Base-by-base conservation (phyloP, 1,284 basidiomycete genomes). In the Clitocybe nebularis region DNA sequence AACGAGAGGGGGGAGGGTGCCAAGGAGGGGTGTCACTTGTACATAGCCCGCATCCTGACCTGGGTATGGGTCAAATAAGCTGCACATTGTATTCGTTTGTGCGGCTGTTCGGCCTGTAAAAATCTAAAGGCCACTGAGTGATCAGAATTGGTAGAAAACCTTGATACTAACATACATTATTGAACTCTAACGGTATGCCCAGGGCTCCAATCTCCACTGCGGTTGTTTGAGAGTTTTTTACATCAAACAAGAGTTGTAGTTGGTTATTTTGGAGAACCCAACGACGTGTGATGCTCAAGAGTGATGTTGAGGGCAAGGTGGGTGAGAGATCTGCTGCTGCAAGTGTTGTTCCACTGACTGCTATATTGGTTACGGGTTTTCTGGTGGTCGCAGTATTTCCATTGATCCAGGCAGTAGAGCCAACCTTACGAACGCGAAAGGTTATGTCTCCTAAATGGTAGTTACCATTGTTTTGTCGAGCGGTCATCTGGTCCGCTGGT, bases 391-490 rank as follows among this genome's bases (percentile, higher is more conserved):
- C 64, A 2, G 73, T 66, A 52, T 79, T 75, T 9, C 71, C 74
- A 33, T 52, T 67, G 22, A 66, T 58, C 77, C 76, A 79, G 10
- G 66, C 46, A 3, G 66, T 64, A 13, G 69, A 60, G 16, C 74
- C 75, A 5, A 66, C 68, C 23, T 60, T 57, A 14, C 77, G 68
- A 34, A 68, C 74, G 23, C 77, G 67, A 50, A 76, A 78, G 2
- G 75, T 77, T 37, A 79, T 63, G 48, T 80, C 77, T 2, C 77
- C 77, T 5, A 79, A 61, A 53, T 80, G 77, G 51, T 79, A 77
- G 48, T 75, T 72, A 2, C 69, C 64, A 46, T 79, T 71, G 37
- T 58, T 64, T 47, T 71, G 66, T 9, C 76, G 72, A 36, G 65
- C 54, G 13, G 66, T 54, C 74, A 80, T 78, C 51, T 69, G 64